A percentile compares a stretch with the other conserved stretches of the same genome.
These are phyloP conservation scores for Phylloporus sp. DNA, from an alignment of 1,284 basidiomycete species.

Conservation along the genomic window DNA sequence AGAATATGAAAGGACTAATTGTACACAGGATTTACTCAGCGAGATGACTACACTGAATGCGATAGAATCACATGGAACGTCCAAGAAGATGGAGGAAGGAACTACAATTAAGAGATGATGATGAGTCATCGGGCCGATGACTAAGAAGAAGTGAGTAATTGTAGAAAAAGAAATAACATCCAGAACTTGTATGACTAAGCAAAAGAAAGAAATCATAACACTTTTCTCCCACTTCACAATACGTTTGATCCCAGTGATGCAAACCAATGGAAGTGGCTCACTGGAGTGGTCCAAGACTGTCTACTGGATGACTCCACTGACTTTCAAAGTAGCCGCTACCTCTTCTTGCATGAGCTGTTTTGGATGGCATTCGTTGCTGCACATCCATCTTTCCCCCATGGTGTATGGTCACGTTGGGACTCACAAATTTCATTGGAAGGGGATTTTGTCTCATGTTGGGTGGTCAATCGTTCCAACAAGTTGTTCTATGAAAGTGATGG, in stretches of 20 bases:
- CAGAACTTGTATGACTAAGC: no score
- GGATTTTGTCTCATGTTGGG: conserved; percentile 5
- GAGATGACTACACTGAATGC: no score
- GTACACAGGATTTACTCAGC: no score
- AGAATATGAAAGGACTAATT: no score
- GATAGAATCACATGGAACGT: no score
- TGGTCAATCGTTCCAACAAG: background rate
- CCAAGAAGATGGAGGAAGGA: no score
- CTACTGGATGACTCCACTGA: background rate
- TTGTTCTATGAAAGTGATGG: background rate
- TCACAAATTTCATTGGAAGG: background rate
- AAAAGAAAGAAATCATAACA: no score
- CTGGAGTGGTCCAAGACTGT: background rate
- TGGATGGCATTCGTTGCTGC: conserved; percentile 10
- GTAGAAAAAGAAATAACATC: no score
- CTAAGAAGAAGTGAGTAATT: no score
- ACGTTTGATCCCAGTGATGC: background rate
- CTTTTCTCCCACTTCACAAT: background rate
- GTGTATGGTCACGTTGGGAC: conserved; percentile 3
- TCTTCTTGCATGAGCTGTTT: background rate
- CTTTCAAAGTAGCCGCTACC: background rate
- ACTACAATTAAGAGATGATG: no score
- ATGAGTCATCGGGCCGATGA: no score
- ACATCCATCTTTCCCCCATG: background rate
- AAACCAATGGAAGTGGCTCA: background rate